Base-by-base conservation (phyloP, 2,329 filamentous ascomycete species). In the Lasiodiplodia citricola region DNA sequence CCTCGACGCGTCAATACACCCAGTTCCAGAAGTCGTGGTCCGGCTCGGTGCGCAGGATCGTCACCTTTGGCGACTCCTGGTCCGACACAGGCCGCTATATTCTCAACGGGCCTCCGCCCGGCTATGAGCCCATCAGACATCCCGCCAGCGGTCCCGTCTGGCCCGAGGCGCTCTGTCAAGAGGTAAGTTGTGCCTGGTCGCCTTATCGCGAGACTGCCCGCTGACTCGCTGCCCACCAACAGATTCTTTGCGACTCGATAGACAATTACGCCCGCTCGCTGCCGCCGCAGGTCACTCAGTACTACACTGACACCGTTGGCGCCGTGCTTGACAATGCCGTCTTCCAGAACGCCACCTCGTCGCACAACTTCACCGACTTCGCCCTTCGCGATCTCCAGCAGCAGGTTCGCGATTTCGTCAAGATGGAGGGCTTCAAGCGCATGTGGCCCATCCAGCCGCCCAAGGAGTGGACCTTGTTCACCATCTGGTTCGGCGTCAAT, bases 11-110 rank as follows among this genome's bases (percentile, higher is more conserved):
- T 54, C 69, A 79, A 25, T 72, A 72, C 68, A 71, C 73, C 51
- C 75, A 71, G 57, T 72, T 77, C 56, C 71, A 75, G 51, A 73
- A 75, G 66, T 63, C 67, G 37, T 68, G 67, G 67, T 56, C 57
- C 8, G 67, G 67, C 51, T 63, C 57, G 31, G 67, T 68, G 57
- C 76, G 75, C 70, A 74, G 77, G 54, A 69, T 80, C 25, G 78
- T 80, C 51, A 77, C 80, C 31, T 80, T 80, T 71, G 79, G 78
- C 18, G 77, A 80, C 68, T 78, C 79, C 68, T 80, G 78, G 77
- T 80, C 78, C 68, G 78, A 80, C 70, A 79, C 73, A 58, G 77
- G 78, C 41, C 73, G 70, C 57, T 78, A 79, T 74, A 75, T 77
- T 62, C 73, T 77, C 64, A 74, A 75, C 72, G 71, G 76, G 67